Evolutionary conservation across 208 protist species (phyloP), one percentile per base, ranked within the genome.

Genomic region (Trypanosomatidae sp.): DNA sequence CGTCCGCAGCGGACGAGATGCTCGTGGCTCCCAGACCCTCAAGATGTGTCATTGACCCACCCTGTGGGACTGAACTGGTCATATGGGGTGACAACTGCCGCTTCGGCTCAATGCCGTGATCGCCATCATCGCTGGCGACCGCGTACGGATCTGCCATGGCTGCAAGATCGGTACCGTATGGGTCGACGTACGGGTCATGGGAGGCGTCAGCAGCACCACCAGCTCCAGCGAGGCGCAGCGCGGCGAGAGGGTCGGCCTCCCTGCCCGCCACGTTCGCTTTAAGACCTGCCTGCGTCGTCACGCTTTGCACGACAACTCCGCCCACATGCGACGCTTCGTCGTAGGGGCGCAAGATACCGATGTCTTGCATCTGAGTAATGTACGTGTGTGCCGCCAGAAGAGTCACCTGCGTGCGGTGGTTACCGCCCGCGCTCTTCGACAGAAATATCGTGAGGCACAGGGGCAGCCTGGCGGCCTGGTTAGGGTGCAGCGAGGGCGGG

Each of bases 361-460:
- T 77, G 17, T 73, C 69, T n/a, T 78, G 69, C 56, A 91, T 76
- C 77, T 91, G 83, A 30, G 69, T 62, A 25, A 88, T 79, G 65
- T 86, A 89, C 9, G 84, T 91, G 73, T 88, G 77, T 2, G 82
- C 79, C 5, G 87, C 84, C 25, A 91, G 73, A 41, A 85, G 77
- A 13, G 75, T 77, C 13, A 89, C 79, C 66, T 86, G 77, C 10
- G 71, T 55, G 28, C 83, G 87, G 69, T 88, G 76, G 79, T 91
- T 91, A 36, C 87, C 87, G 33, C 87, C 84, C 8, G 84, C 76
- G 46, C 74, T 81, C 65, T 81, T 87, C 39, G 84, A 89, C 7
- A 91, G 73, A 76, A 83, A 91, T 52, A 91, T 66, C 49, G 68
- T 76, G 22, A 88, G 62, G 62, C 73, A 79, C 66, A 89, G 82